Conservation (phyloP, 495 filamentous ascomycete species). For the Staphylotrichum longicolle region DNA sequence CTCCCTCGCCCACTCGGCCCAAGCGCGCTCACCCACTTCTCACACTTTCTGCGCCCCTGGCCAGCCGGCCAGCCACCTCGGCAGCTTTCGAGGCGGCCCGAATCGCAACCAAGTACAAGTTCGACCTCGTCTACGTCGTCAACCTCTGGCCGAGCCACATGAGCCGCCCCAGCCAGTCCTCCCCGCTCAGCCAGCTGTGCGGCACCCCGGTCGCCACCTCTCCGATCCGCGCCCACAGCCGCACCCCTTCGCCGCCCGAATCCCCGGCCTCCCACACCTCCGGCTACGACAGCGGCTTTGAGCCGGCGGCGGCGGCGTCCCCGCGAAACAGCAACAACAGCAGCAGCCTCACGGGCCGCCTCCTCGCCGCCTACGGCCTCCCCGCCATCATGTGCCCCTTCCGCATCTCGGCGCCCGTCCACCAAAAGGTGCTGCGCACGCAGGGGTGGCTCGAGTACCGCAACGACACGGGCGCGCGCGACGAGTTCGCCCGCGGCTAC, state of each 20-base stretch:
- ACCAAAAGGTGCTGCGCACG: conserved; percentile 37
- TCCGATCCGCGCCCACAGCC: neutral
- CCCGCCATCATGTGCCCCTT: conserved; percentile 39
- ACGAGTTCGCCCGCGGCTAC: conserved; percentile 42
- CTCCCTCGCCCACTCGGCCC: conserved; percentile 2
- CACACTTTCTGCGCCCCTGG: conserved; percentile 32
- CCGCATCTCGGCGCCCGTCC: conserved; percentile 38
- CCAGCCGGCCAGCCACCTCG: conserved; percentile 31
- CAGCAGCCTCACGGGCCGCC: conserved; percentile 34
- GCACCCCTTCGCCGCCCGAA: conserved; percentile 13
- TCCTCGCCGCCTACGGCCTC: conserved; percentile 44
- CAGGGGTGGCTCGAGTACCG: conserved; percentile 44
- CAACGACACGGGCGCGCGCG: conserved; percentile 25
- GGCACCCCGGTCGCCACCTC: conserved; percentile 15
- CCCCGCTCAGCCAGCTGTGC: conserved; percentile 16
- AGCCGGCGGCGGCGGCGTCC: neutral
- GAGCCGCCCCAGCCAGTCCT: conserved; percentile 15
- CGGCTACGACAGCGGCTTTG: conserved; percentile 11
- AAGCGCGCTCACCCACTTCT: conserved; percentile 17
- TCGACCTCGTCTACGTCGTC: conserved; percentile 46
- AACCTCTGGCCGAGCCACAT: conserved; percentile 42
- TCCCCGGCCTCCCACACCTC: conserved; percentile 12
- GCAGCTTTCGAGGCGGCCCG: conserved; percentile 43
- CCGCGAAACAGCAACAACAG: neutral
- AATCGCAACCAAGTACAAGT: conserved; percentile 41